Evolutionary conservation across 768 basidiomycete species (phyloP), one percentile per base, ranked within the genome.

Genomic region (Crassisporium funariophilum): DNA sequence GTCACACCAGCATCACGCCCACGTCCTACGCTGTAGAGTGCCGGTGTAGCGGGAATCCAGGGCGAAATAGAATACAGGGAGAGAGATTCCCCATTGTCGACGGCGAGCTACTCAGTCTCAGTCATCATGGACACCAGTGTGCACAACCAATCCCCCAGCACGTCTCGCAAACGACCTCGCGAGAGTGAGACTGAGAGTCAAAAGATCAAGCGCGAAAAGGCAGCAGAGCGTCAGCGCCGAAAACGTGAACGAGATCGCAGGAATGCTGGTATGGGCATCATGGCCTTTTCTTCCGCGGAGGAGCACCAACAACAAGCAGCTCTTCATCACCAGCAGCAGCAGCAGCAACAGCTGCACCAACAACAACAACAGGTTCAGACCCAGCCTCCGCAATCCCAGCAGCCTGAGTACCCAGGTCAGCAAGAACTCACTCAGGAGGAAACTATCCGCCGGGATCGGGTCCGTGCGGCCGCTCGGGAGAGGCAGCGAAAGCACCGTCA

Each of bases 401-500:
- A 45, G 11, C 36, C 25, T 16, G 51, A 59, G 36, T 57, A 53
- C 20, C 48, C 44, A 10, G 52, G n/a, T n/a, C n/a, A 44, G 22
- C 59, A 50, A 21, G 59, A 60, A 29, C 46, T 86, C 39, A 75
- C 79, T 3, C 76, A 79, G 1, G 89, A 89, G 42, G 90, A 92
- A 59, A 56, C 75, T 24, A 73, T 77, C 2, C 78, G 87, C 47
- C 72, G 83, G 40, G 88, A 91, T 53, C 74, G 84, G 46, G 81
- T 91, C 44, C 78, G 88, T 11, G 78, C 84, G 3, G 84, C 87
- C 0, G 90, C 90, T 3, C 72, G 90, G 33, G 88, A 91, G 59
- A 74, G 90, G 50, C 90, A 92, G 56, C 72, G 89, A 36, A 92
- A 91, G 55, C 90, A 92, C 64, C 84, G 90, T 35, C 76, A 74